These are phyloP conservation scores for Dendrostoma leiphaemia DNA, from an alignment of 2,329 filamentous ascomycete genomes.

Conservation along the genomic window DNA sequence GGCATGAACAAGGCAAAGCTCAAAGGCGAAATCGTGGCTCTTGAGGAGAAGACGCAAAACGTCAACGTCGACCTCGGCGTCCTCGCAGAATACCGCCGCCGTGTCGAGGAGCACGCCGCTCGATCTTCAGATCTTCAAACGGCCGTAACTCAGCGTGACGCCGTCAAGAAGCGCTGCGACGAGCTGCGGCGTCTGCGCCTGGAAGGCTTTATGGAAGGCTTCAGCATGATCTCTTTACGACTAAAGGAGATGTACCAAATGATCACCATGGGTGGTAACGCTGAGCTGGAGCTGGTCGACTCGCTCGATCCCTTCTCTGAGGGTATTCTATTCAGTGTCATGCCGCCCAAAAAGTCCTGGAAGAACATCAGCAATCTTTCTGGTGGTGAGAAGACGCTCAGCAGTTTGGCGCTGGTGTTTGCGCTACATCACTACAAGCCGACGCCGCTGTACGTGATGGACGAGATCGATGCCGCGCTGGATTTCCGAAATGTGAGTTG, in stretches of 20 bases:
- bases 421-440: conserved; percentile 97
- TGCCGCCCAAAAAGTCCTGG: conserved; percentile 99
- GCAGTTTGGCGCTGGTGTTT: conserved; percentile 92
- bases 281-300: conserved; percentile 95
- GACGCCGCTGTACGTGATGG: conserved; percentile 97
- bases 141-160: conserved; percentile 75
- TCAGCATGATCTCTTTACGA: conserved; percentile 87
- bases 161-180: conserved; percentile 88
- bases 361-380: conserved; percentile 97
- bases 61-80: conserved; percentile 87
- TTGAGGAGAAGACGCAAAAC: conserved; percentile 74
- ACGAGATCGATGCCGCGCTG: conserved; percentile 96
- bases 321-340: conserved; percentile 94
- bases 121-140: conserved; percentile 75
- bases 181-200: conserved; percentile 86
- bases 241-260: conserved; percentile 99
- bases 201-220: conserved; percentile 98
- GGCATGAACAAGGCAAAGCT: conserved; percentile 63
- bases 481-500: conserved; percentile 95
- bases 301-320: conserved; percentile 95
- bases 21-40: conserved; percentile 59
- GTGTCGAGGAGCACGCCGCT: conserved; percentile 37
- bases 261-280: conserved; percentile 99
- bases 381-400: conserved; percentile 96
- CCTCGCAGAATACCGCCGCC: conserved; percentile 38